A percentile compares a stretch with the other conserved stretches of the same genome.
Evolutionary conservation across 768 basidiomycete genomes (phyloP).

Genomic region (Calocera viscosa): DNA sequence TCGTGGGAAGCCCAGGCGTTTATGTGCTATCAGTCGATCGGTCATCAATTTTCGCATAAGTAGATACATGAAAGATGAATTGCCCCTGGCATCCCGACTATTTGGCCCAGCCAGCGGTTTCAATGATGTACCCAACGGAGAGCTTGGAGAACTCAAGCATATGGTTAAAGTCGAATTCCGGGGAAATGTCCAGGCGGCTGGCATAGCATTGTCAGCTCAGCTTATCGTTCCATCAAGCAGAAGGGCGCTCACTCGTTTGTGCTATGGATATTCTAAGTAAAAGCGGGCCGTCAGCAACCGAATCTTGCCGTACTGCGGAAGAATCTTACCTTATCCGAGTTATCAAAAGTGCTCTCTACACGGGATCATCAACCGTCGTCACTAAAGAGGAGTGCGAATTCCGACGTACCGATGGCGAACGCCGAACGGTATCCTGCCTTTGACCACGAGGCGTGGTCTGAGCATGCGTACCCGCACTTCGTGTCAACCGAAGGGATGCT

Average conservation of each 20-base stretch:
- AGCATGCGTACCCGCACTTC: conserved; percentile 84
- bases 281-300: conserved; percentile 3
- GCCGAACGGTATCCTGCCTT: conserved; percentile 76
- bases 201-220: background rate
- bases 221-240: background rate
- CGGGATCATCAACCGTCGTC: conserved; percentile 27
- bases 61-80: background rate
- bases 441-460: conserved; percentile 81
- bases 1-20: background rate
- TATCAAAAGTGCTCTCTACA: conserved; percentile 54
- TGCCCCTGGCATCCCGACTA: background rate
- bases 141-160: conserved; percentile 79
- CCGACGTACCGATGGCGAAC: conserved; percentile 62
- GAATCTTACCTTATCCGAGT: conserved; percentile 30
- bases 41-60: background rate
- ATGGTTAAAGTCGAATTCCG: conserved; percentile 82
- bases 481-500: conserved; percentile 80
- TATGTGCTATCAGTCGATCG: background rate
- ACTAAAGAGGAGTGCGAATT: conserved; percentile 28
- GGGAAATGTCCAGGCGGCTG: conserved; percentile 72
- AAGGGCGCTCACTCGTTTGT: conserved; percentile 54
- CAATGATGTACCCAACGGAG: conserved; percentile 65
- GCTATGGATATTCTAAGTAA: conserved; percentile 72
- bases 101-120: conserved; percentile 42
- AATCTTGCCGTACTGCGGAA: background rate